These are phyloP conservation scores for Boletales sp. DNA, from an alignment of 768 basidiomycete genomes.

Conservation along the genomic window DNA sequence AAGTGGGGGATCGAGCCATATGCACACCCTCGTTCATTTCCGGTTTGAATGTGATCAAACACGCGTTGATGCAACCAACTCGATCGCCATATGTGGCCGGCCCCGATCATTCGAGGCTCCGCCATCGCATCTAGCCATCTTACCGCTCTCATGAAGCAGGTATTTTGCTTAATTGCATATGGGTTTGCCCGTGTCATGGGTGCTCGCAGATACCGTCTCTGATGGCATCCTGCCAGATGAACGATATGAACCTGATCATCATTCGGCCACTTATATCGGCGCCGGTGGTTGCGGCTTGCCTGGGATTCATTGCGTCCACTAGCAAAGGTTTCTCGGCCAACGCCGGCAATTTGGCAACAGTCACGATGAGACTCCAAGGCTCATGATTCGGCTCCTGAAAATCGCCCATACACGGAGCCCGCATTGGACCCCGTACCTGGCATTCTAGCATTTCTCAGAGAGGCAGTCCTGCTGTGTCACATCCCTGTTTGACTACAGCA, in stretches of 20 bases:
- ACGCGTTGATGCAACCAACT: not conserved
- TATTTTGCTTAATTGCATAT: too few relatives aligned
- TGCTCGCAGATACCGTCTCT: too few relatives aligned
- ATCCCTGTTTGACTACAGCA: conserved; percentile 3
- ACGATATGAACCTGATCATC: not conserved
- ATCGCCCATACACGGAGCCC: conserved; percentile 10
- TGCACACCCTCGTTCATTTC: conserved; percentile 7
- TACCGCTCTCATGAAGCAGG: not conserved
- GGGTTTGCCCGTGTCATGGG: too few relatives aligned
- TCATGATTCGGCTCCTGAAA: conserved; percentile 4
- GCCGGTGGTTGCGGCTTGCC: not conserved
- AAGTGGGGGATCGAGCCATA: not conserved
- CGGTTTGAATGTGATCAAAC: conserved; percentile 1
- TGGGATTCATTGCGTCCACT: not conserved
- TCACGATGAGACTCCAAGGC: not conserved
- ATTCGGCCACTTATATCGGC: not conserved
- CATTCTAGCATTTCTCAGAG: not conserved
- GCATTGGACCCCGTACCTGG: conserved; percentile 2
- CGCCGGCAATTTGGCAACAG: not conserved
- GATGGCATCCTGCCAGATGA: too few relatives aligned
- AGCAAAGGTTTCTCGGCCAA: not conserved
- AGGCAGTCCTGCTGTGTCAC: conserved; percentile 16
- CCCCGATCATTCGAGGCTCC: conserved; percentile 2
- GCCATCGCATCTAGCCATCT: not conserved
- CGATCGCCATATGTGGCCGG: not conserved